phyloP scores from a whole-genome alignment of 306 rosid genomes.

The Hippophae rhamnoides region DNA sequence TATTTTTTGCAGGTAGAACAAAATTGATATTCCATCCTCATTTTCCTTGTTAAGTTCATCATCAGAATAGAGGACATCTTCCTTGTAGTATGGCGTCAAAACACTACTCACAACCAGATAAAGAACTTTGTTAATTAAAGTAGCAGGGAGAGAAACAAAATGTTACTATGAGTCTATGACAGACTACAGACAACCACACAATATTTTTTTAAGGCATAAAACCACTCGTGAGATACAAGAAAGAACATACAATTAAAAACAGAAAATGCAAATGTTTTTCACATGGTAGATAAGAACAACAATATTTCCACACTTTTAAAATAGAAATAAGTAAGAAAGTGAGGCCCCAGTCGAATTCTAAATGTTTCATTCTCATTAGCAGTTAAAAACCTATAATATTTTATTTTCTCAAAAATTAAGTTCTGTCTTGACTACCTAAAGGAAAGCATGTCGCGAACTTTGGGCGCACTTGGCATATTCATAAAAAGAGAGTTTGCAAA shows the following conservation, averaged over 20 bases:
- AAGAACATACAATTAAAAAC: no score
- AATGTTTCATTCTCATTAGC: no score
- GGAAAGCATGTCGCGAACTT: slow-evolving; percentile 82
- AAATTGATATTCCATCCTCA: slow-evolving; percentile 89
- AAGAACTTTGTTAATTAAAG: slow-evolving; percentile 16
- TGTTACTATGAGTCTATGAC: neutral
- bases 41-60: slow-evolving; percentile 63
- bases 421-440: slow-evolving; percentile 59
- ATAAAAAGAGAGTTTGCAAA: slow-evolving; percentile 95
- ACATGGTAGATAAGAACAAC: no score
- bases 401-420: neutral
- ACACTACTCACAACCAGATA: slow-evolving; percentile 47
- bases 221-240: no score
- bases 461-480: slow-evolving; percentile 91
- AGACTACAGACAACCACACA: neutral
- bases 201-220: no score
- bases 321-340: no score
- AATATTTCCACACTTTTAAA: no score
- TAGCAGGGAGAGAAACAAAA: slow-evolving; percentile 3
- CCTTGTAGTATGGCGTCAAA: slow-evolving; percentile 90
- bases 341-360: no score
- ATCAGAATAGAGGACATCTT: slow-evolving; percentile 68
- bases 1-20: slow-evolving; percentile 82
- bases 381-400: neutral
- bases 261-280: no score